These are phyloP conservation scores for Endotrypanum monterogeii DNA, from an alignment of 208 protist genomes.

Conservation along the genomic window DNA sequence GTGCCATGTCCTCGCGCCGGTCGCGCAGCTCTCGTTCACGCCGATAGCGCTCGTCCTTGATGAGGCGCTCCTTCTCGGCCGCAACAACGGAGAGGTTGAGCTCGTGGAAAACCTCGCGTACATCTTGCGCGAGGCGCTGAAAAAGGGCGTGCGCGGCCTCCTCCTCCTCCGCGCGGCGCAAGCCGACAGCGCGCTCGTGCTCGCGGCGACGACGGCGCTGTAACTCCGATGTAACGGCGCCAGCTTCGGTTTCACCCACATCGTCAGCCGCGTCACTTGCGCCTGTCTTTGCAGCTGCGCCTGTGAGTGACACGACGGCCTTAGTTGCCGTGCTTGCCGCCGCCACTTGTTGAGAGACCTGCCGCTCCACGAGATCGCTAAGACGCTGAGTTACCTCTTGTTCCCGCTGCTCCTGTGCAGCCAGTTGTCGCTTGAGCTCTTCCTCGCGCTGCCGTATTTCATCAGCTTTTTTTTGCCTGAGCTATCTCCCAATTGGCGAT, in stretches of 20 bases:
- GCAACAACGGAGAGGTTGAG: conserved; percentile 90
- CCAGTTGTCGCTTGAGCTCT: conserved; percentile 34
- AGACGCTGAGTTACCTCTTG: conserved; percentile 41
- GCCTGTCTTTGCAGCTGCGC: conserved; percentile 6
- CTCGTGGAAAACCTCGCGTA: conserved; percentile 91
- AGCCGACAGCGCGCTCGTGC: conserved; percentile 62
- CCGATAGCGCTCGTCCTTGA: conserved; percentile 92
- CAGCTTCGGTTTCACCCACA: neutral
- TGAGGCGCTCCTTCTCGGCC: conserved; percentile 87
- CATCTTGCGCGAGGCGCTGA: conserved; percentile 86
- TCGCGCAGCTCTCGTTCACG: conserved; percentile 82
- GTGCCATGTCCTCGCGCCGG: conserved; percentile 64
- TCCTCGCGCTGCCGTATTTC: conserved; percentile 41
- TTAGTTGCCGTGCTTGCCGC: conserved; percentile 9
- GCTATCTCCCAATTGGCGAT: conserved; percentile 43
- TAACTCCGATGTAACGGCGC: conserved; percentile 34
- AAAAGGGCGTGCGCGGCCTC: conserved; percentile 80
- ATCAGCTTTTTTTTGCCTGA: conserved; percentile 41
- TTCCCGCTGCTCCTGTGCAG: conserved; percentile 38
- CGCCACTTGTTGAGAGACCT: conserved; percentile 35
- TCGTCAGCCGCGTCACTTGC: conserved; percentile 10
- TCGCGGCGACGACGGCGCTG: conserved; percentile 74
- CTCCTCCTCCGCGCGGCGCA: conserved; percentile 79
- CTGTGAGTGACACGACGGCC: conserved; percentile 2
- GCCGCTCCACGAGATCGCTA: conserved; percentile 36